phyloP scores from a whole-genome alignment of 1,284 basidiomycete species.

The Cutaneotrichosporon arboriforme region DNA sequence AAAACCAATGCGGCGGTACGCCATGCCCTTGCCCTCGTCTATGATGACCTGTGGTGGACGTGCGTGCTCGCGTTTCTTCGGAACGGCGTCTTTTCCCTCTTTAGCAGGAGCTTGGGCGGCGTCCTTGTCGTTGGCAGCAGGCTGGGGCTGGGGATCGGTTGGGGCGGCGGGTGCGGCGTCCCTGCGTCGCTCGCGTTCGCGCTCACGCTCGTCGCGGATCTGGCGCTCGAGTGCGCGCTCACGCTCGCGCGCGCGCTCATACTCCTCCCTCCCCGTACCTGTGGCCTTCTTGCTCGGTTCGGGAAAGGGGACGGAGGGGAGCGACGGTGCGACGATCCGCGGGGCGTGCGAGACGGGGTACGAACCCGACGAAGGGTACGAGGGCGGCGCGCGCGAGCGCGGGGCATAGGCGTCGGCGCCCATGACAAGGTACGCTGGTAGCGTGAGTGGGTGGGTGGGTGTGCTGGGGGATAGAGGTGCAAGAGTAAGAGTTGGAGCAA shows the following conservation, averaged over 20 bases:
- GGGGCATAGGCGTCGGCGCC: neutral
- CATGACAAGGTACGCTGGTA: neutral
- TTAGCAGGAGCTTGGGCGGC: neutral
- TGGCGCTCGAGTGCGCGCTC: neutral
- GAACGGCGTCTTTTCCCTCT: neutral
- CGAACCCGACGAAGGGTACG: neutral
- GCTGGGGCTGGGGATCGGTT: neutral
- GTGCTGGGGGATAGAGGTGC: neutral
- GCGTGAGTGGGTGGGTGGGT: neutral
- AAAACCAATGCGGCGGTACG: conserved; percentile 68
- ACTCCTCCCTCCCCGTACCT: too few species aligned
- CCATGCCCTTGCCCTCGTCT: conserved; percentile 58
- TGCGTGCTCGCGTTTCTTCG: conserved; percentile 65
- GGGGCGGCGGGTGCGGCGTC: neutral
- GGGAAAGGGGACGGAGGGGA: neutral
- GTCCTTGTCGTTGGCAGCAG: neutral
- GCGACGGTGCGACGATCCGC: neutral
- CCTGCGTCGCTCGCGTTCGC: neutral
- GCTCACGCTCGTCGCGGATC: neutral
- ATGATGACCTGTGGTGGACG: conserved; percentile 72
- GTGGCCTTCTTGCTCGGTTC: neutral
- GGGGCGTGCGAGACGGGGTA: neutral
- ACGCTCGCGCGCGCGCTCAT: neutral
- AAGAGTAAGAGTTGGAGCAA: neutral
- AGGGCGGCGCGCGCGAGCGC: neutral